Conservation (phyloP, 768 basidiomycete genomes). For the Mycena alexandri region DNA sequence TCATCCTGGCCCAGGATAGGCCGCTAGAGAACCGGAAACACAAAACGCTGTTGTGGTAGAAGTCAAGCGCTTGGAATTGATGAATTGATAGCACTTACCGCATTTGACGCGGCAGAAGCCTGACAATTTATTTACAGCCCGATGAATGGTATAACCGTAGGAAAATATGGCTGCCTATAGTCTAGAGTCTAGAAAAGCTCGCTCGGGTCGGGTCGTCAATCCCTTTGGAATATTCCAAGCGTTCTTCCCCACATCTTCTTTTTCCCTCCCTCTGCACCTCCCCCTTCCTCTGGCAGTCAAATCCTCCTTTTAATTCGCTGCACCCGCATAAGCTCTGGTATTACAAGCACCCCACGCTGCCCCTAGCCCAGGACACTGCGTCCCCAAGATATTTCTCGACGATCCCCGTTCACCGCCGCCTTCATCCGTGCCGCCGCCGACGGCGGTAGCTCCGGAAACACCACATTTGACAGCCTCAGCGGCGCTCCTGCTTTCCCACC, state of each 20-base stretch:
- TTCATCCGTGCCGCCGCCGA: slow-evolving; percentile 54
- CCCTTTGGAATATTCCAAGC: slow-evolving; percentile 56
- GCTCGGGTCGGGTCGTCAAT: too few species aligned
- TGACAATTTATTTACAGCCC: too few species aligned
- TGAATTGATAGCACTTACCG: too few species aligned
- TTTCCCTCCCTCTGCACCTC: slow-evolving; percentile 58
- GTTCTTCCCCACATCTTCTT: slow-evolving; percentile 79
- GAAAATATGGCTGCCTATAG: too few species aligned
- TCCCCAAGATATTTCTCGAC: slow-evolving; percentile 75
- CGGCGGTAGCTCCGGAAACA: slow-evolving; percentile 81
- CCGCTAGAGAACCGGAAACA: too few species aligned
- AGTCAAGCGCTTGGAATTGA: too few species aligned
- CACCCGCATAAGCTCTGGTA: slow-evolving; percentile 14
- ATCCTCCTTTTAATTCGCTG: slow-evolving; percentile 17
- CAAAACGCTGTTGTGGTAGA: too few species aligned
- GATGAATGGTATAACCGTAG: too few species aligned
- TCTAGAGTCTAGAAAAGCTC: too few species aligned
- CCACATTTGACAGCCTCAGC: slow-evolving; percentile 63
- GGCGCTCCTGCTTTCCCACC: slow-evolving; percentile 42
- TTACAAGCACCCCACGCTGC: slow-evolving; percentile 56
- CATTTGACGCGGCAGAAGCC: too few species aligned
- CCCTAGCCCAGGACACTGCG: slow-evolving; percentile 42
- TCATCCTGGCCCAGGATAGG: too few species aligned
- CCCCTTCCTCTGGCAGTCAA: slow-evolving; percentile 58
- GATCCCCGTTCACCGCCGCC: slow-evolving; percentile 71